A percentile compares a stretch with the other conserved stretches of the same genome.
These are phyloP conservation scores for Candolleomyces eurysporus DNA, from an alignment of 768 basidiomycete genomes.

Conservation along the genomic window DNA sequence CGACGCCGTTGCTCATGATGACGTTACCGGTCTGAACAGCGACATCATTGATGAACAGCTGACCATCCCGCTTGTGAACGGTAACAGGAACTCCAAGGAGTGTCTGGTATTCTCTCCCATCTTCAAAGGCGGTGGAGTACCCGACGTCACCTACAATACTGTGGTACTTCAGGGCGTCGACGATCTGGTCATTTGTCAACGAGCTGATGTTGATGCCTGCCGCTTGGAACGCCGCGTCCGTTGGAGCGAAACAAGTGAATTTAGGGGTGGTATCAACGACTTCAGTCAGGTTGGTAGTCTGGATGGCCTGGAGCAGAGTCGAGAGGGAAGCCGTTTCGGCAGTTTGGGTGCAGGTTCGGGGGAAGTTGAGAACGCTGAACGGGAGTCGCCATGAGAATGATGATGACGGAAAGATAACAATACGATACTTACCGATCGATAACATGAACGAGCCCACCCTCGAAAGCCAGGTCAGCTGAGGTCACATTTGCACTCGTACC, in stretches of 20 bases:
- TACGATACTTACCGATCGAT: slow-evolving; percentile 4
- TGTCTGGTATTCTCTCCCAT: slow-evolving; percentile 3
- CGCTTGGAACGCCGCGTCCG: slow-evolving; percentile 4
- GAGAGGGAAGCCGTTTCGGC: background rate
- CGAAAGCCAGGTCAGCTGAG: background rate
- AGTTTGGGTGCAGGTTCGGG: slow-evolving; percentile 4
- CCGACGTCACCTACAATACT: slow-evolving; percentile 7
- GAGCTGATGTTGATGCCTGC: background rate
- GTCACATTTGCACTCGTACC: background rate
- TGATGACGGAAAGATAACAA: background rate
- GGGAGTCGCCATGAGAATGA: background rate
- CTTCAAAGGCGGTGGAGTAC: slow-evolving; percentile 9
- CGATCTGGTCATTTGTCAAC: background rate
- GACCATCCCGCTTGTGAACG: slow-evolving; percentile 6
- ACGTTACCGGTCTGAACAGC: slow-evolving; percentile 2
- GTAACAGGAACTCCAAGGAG: slow-evolving; percentile 5
- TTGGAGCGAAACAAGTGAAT: slow-evolving; percentile 11
- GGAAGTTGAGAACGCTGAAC: slow-evolving; percentile 9
- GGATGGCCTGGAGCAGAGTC: background rate
- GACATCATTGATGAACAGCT: slow-evolving; percentile 10
- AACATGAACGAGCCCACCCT: slow-evolving; percentile 6
- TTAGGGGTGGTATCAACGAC: slow-evolving; percentile 8
- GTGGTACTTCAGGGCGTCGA: slow-evolving; percentile 10
- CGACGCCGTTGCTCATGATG: slow-evolving; percentile 10
- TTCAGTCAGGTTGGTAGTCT: background rate